These are phyloP conservation scores for Termitomyces sp. DNA, from an alignment of 768 basidiomycete genomes.

Conservation along the genomic window DNA sequence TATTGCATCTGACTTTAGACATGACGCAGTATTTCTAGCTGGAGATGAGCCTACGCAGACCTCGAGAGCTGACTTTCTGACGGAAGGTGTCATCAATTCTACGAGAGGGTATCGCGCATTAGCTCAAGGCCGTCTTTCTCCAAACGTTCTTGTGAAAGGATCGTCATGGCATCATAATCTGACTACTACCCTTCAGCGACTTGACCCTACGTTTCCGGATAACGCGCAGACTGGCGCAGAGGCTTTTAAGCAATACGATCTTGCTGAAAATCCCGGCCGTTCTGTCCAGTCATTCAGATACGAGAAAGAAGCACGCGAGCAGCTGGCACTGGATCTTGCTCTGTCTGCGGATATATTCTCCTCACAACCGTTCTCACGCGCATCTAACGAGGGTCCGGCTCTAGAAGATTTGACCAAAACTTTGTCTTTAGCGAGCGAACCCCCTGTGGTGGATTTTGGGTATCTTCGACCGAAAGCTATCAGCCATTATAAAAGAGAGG, in stretches of 20 bases:
- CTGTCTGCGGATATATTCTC: conserved; percentile 57
- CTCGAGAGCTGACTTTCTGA: conserved; percentile 53
- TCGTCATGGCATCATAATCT: conserved; percentile 55
- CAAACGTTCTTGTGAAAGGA: conserved; percentile 26
- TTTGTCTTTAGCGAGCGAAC: conserved; percentile 49
- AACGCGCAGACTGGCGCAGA: conserved; percentile 30
- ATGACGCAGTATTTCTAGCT: conserved; percentile 54
- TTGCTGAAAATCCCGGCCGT: conserved; percentile 30
- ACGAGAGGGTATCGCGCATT: conserved; percentile 48
- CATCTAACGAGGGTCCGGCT: conserved; percentile 20
- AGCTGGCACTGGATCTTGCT: conserved; percentile 57
- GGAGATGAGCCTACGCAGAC: conserved; percentile 38
- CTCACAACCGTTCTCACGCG: conserved; percentile 29
- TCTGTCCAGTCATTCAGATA: conserved; percentile 34
- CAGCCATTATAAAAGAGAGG: conserved; percentile 19
- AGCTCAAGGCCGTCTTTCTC: conserved; percentile 38
- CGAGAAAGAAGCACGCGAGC: conserved; percentile 52
- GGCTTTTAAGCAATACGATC: conserved; percentile 36
- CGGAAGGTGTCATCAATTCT: conserved; percentile 46
- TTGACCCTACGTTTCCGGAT: conserved; percentile 31
- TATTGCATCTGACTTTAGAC: conserved; percentile 30
- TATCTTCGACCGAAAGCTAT: conserved; percentile 49
- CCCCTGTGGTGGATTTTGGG: conserved; percentile 55
- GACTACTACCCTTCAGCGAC: conserved; percentile 32
- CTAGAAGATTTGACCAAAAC: conserved; percentile 56